Evolutionary conservation across 202 grass and related monocot genomes (phyloP).

Genomic region (Brachypodium distachyon): DNA sequence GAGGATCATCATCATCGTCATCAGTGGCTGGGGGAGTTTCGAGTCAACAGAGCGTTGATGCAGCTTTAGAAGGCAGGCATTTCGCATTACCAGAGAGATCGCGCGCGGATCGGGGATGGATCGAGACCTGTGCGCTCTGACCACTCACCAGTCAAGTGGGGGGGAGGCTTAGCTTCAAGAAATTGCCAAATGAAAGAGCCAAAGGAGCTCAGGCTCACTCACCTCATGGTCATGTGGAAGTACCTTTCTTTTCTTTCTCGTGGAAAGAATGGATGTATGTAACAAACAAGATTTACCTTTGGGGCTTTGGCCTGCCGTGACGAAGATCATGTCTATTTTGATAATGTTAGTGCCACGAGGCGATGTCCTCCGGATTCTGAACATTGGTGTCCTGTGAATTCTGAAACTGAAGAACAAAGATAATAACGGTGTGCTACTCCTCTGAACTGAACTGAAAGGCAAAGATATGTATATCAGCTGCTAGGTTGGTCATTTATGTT

Average conservation of each 20-base stretch:
- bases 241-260: not conserved
- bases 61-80: constrained; percentile 20
- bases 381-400: not conserved
- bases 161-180: too few species aligned
- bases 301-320: not conserved
- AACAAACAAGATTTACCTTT: not conserved
- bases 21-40: not conserved
- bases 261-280: constrained; percentile 28
- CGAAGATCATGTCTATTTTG: not conserved
- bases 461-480: not conserved
- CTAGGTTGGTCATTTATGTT: not conserved
- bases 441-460: not conserved
- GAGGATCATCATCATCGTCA: not conserved
- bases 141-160: not conserved
- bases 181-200: not conserved
- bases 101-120: constrained; percentile 1
- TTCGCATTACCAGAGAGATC: not conserved
- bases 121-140: constrained; percentile 16
- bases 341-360: not conserved
- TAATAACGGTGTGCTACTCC: too few species aligned
- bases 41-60: constrained; percentile 1
- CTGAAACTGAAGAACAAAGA: not conserved
- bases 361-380: not conserved
- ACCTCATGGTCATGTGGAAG: not conserved
- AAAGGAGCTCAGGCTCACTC: not conserved